Percentiles rank a stretch among this genome's conserved stretches.
These are phyloP conservation scores for Metschnikowia reukaufii DNA, from an alignment of 805 yeast species.

Conservation along the genomic window DNA sequence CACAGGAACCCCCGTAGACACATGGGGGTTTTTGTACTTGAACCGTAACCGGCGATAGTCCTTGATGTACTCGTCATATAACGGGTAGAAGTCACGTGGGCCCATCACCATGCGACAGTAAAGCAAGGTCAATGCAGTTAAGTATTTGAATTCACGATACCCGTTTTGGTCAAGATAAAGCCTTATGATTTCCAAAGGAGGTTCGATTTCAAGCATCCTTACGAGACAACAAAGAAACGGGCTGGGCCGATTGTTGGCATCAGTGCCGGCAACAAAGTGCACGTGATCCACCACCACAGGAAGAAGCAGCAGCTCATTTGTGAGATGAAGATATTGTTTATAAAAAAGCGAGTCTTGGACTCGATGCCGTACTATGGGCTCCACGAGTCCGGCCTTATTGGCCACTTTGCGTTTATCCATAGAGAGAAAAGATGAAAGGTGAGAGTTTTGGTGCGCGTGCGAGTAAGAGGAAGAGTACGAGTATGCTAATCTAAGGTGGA, in stretches of 20 bases:
- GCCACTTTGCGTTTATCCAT: conserved; percentile 21
- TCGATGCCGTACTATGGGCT: conserved; percentile 42
- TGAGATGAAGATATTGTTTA: conserved; percentile 40
- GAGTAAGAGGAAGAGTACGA: too few species aligned
- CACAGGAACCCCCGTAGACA: conserved; percentile 25
- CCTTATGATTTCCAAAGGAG: conserved; percentile 54
- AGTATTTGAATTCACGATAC: conserved; percentile 61
- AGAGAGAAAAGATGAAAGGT: background rate
- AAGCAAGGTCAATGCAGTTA: conserved; percentile 67
- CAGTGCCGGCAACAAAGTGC: conserved; percentile 58
- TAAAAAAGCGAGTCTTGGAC: conserved; percentile 45
- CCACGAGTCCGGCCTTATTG: conserved; percentile 37
- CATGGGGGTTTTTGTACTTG: conserved; percentile 30
- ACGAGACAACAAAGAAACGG: conserved; percentile 76
- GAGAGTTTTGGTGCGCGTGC: background rate
- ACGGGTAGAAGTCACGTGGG: conserved; percentile 28
- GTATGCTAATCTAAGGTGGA: too few species aligned
- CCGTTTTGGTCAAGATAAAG: conserved; percentile 59
- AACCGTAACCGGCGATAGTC: conserved; percentile 71
- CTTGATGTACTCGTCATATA: conserved; percentile 53
- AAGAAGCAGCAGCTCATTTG: conserved; percentile 42
- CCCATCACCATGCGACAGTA: conserved; percentile 56
- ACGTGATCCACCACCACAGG: conserved; percentile 36
- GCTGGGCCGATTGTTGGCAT: conserved; percentile 57
- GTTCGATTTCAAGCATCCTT: conserved; percentile 75